Evolutionary conservation across 306 rosid genomes (phyloP), one percentile per base, ranked within the genome.

Genomic region (Acacia acuminata): DNA sequence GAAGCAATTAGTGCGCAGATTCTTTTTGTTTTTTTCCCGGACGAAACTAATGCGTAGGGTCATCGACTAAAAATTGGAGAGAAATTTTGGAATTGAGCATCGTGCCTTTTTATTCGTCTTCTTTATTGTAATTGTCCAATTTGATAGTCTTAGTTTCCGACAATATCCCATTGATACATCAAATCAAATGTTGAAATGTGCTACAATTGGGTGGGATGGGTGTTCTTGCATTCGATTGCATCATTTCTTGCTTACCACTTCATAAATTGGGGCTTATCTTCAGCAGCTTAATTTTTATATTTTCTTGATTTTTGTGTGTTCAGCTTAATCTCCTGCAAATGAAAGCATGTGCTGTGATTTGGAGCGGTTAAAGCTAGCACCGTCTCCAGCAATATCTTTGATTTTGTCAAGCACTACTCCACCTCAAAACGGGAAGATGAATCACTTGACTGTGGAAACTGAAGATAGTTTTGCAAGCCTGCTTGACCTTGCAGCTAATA

Each of bases 401-500:
- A 55, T 75, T 76, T 73, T 80, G 73, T 63, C 83, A 51, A 20
- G 32, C 77, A 25, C 81, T 30, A 83, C 25, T 80, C 75, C 71
- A 77, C 64, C 51, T n/a, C 48, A 71, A 76, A 79, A 75, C 82
- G 9, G 74, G 72, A 78, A 85, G 82, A 93, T 94, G 98, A 94
- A 93, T 87, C 81, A 87, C 87, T 86, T 93, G 84, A 88, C 94
- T 70, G 86, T 90, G 76, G 90, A 92, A 65, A 93, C 97, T 12
- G 97, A 90, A 67, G 98, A 94, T 87, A 75, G 92, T 79, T 88
- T 93, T 77, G 90, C 94, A 24, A 88, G 93, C 70, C 85, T 94
- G 86, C 97, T 94, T 19, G 98, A 94, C 84, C 94, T 94, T 79
- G 93, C 97, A 1, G 97, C 98, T 4, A 94, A 91, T 81, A 90